phyloP scores from a whole-genome alignment of 768 basidiomycete genomes.

The Serendipita sp. region DNA sequence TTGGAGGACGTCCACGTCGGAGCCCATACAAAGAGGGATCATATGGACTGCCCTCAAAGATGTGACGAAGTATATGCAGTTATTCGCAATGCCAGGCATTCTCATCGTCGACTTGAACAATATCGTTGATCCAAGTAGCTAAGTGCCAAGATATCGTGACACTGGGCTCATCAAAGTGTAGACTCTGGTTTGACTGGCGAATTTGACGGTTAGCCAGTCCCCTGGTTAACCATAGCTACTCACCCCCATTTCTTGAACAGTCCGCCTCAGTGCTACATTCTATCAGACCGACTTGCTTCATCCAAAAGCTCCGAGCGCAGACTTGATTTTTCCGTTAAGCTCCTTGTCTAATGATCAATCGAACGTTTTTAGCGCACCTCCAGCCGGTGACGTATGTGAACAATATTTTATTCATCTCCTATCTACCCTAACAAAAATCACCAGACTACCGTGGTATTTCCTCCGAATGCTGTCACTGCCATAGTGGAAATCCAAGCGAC shows the following conservation, averaged over 20 bases:
- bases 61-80: slow-evolving; percentile 52
- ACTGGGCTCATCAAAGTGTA: background rate
- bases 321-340: slow-evolving; percentile 54
- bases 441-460: slow-evolving; percentile 22
- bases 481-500: slow-evolving; percentile 61
- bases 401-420: background rate
- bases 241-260: slow-evolving; percentile 22
- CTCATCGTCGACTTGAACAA: slow-evolving; percentile 67
- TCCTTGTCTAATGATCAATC: slow-evolving; percentile 47
- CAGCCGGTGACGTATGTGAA: slow-evolving; percentile 42
- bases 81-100: slow-evolving; percentile 50
- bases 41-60: slow-evolving; percentile 70
- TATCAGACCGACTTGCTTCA: slow-evolving; percentile 41
- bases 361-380: slow-evolving; percentile 63
- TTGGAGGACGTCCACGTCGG: slow-evolving; percentile 69
- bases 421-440: background rate
- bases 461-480: slow-evolving; percentile 48
- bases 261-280: slow-evolving; percentile 55
- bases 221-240: background rate
- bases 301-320: slow-evolving; percentile 44
- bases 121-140: slow-evolving; percentile 28
- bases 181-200: slow-evolving; percentile 37
- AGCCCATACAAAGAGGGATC: slow-evolving; percentile 54
- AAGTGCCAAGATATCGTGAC: background rate
- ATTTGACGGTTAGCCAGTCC: slow-evolving; percentile 46